Evolutionary conservation across 1,139 yeast species (phyloP).

Genomic region (Petasospora rhodanensis): DNA sequence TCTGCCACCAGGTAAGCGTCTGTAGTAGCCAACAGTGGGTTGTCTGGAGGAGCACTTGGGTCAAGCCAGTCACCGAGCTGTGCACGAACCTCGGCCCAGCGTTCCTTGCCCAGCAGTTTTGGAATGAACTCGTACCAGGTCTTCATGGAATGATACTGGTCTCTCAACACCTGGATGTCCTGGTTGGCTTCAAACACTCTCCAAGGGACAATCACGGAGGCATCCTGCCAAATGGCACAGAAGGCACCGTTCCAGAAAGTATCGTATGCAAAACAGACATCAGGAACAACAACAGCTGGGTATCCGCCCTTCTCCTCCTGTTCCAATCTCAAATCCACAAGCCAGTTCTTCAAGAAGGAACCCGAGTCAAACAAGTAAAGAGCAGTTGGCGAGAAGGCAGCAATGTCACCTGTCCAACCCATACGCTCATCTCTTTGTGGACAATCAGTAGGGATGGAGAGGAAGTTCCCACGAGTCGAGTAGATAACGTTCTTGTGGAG

Average conservation of each 20-base stretch:
- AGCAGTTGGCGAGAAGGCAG: conserved; percentile 17
- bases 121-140: conserved; percentile 10
- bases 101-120: conserved; percentile 4
- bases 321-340: conserved; percentile 13
- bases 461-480: conserved; percentile 17
- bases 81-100: conserved; percentile 12
- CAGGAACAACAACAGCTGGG: conserved; percentile 18
- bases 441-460: conserved; percentile 17
- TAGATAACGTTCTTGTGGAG: conserved; percentile 16
- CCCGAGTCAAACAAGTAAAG: conserved; percentile 16
- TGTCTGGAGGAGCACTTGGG: conserved; percentile 18
- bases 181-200: conserved; percentile 11
- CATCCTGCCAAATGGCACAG: conserved; percentile 20
- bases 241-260: conserved; percentile 12
- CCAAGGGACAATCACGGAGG: conserved; percentile 17
- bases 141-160: conserved; percentile 14
- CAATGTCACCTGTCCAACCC: conserved; percentile 21
- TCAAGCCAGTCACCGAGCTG: conserved; percentile 20
- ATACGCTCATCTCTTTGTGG: conserved; percentile 21
- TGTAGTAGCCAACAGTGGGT: conserved; percentile 13
- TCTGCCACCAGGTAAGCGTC: conserved; percentile 18
- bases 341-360: conserved; percentile 17
- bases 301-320: conserved; percentile 15
- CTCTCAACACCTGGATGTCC: conserved; percentile 10
- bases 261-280: conserved; percentile 11